Percentiles rank a stretch among this genome's conserved stretches.
Evolutionary conservation across 768 basidiomycete species (phyloP).

Genomic region (Pleurotus eryngii): DNA sequence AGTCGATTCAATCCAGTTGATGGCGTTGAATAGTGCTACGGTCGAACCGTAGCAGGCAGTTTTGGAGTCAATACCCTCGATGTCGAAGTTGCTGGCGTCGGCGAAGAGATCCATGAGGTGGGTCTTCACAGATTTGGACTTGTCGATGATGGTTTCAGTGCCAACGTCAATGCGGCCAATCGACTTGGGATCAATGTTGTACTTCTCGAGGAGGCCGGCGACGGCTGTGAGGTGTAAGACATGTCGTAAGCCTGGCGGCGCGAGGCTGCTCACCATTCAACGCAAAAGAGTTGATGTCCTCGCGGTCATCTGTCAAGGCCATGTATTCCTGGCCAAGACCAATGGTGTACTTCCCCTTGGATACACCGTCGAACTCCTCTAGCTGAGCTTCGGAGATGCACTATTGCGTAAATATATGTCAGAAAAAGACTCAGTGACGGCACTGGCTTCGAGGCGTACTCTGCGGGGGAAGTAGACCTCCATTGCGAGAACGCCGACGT

Average conservation of each 20-base stretch:
- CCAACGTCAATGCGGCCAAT: conserved; percentile 98
- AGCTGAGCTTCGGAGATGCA: conserved; percentile 96
- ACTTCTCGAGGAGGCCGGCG: conserved; percentile 85
- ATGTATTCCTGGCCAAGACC: conserved; percentile 97
- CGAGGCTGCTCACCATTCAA: conserved; percentile 62
- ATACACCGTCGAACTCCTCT: conserved; percentile 90
- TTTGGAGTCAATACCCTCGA: conserved; percentile 98
- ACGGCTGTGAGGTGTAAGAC: conserved; percentile 56
- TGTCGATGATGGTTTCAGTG: conserved; percentile 99
- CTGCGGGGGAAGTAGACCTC: conserved; percentile 95
- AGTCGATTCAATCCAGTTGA: conserved; percentile 96
- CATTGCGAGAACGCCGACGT: conserved; percentile 91
- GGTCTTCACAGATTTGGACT: conserved; percentile 98
- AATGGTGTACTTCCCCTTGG: conserved; percentile 97
- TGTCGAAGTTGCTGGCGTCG: conserved; percentile 88
- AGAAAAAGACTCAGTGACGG: neutral
- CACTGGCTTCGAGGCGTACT: conserved; percentile 41
- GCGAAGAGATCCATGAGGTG: conserved; percentile 98
- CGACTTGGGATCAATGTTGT: conserved; percentile 91
- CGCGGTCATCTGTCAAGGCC: conserved; percentile 98
- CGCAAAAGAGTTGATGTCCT: conserved; percentile 98
- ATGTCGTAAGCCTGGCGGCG: neutral
- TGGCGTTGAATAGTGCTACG: conserved; percentile 95
- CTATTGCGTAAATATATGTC: conserved; percentile 33
- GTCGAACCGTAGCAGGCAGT: conserved; percentile 99